These are phyloP conservation scores for Primulina eburnea DNA, from an alignment of 257 asterid species.

Conservation along the genomic window DNA sequence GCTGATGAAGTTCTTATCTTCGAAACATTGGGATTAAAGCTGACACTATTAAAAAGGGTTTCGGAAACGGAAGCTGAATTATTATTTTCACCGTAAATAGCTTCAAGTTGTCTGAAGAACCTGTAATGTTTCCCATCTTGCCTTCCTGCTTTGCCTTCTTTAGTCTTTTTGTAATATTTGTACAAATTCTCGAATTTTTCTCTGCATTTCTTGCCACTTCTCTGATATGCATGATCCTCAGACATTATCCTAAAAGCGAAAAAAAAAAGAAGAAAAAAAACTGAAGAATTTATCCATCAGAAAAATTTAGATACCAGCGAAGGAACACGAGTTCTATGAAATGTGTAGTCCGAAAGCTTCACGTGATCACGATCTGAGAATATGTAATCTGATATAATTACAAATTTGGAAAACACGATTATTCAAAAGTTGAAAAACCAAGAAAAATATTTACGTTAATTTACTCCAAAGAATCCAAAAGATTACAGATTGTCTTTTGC, in stretches of 20 bases:
- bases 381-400: constrained; percentile 33
- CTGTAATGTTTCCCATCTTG: constrained; percentile 97
- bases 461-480: constrained; percentile 16
- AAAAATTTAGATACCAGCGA: neutral
- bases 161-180: constrained; percentile 96
- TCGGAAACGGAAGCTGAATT: constrained; percentile 40
- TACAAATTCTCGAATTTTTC: constrained; percentile 93
- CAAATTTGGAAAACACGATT: constrained; percentile 29
- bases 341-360: constrained; percentile 23
- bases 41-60: constrained; percentile 21
- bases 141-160: constrained; percentile 93
- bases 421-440: neutral
- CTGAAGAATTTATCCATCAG: too few relatives aligned
- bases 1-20: constrained; percentile 21
- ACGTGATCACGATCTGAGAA: constrained; percentile 48
- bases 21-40: constrained; percentile 23
- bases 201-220: constrained; percentile 95
- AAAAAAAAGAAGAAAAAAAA: neutral
- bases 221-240: constrained; percentile 84
- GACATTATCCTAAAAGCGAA: constrained; percentile 65
- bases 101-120: constrained; percentile 92
- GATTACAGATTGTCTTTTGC: neutral
- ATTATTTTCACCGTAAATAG: constrained; percentile 71
- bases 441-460: neutral
- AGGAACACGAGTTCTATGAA: constrained; percentile 59